Evolutionary conservation across 768 basidiomycete genomes (phyloP), one percentile per base, ranked within the genome.

Genomic region (Pulveroboletus sp.): DNA sequence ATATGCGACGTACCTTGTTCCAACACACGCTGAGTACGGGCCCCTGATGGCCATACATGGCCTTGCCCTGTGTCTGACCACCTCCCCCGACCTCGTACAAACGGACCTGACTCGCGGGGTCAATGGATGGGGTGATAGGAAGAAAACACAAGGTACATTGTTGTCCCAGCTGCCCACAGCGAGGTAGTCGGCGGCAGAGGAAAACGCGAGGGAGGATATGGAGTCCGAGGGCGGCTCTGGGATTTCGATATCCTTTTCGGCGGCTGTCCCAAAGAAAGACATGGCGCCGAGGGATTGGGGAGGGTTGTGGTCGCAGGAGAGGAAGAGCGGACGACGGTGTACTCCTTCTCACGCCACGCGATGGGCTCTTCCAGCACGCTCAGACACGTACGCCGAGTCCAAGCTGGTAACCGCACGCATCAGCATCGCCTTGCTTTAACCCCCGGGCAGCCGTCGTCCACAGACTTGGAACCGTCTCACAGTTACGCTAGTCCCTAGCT

Each of bases 151-250:
- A 47, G 15, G 38, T 57, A 93, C 93, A 69, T 89, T 89, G 64
- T 92, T 93, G 63, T 90, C 89, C 95, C 95, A 98, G 58, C 86
- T 88, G 47, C 83, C 93, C 11, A 94, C 93, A 8, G 94, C 93
- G 24, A 98, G 78, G 63, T 90, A 89, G 63, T 95, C 91, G 8
- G 87, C 87, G 15, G 81, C 84, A 6, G 86, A 80, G 0, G 89
- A 93, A 71, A 94, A 97, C 1, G 86, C 71, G 44, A 97, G 68
- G 3, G 83, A 80, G 2, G 92, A 94, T 53, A 95, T 89, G 11
- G 90, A 91, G 65, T 97, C 95, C 8, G 80, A 65, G 4, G 92
- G 92, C 0, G 89, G 86, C 50, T 93, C 85, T 6, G 75, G 65
- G 42, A 95, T 80, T 58, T 93, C 90, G 49, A 91, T 73, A 65